A percentile compares a stretch with the other conserved stretches of the same genome.
phyloP scores from a whole-genome alignment of 1,139 yeast species.

The Debaryomyces singareniensis region DNA sequence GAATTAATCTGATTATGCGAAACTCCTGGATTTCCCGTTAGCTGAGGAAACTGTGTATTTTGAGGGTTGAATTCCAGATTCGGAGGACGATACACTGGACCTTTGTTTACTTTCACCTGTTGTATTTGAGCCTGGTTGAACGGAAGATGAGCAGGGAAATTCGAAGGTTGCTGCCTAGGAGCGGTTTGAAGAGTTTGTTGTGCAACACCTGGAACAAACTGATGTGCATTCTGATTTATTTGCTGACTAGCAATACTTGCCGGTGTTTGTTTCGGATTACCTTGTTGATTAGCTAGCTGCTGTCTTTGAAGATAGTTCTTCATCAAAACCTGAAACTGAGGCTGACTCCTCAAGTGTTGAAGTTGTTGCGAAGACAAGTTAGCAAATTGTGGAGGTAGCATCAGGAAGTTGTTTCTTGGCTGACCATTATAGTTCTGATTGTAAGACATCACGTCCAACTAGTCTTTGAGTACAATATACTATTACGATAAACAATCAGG shows the following conservation, averaged over 20 bases:
- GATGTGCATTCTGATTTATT: constrained; percentile 1
- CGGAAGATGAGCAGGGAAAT: too few relatives aligned
- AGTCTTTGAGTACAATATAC: constrained; percentile 7
- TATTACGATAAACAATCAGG: background rate
- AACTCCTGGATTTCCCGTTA: background rate
- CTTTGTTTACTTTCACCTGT: background rate
- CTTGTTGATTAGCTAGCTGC: constrained; percentile 21
- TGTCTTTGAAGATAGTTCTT: constrained; percentile 33
- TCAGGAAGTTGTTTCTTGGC: too few relatives aligned
- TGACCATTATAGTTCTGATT: too few relatives aligned
- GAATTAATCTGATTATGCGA: background rate
- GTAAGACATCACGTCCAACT: constrained; percentile 4
- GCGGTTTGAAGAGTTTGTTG: background rate
- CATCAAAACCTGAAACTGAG: constrained; percentile 38
- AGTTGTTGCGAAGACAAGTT: constrained; percentile 41
- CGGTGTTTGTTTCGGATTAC: constrained; percentile 2
- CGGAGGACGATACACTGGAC: background rate
- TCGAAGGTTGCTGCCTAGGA: background rate
- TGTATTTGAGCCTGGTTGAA: background rate
- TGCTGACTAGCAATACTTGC: constrained; percentile 2
- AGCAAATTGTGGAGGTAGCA: constrained; percentile 36
- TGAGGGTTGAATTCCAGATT: background rate
- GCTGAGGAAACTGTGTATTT: background rate
- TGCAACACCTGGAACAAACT: background rate
- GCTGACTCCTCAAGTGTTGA: constrained; percentile 43